Evolutionary conservation across 768 basidiomycete genomes (phyloP).

Genomic region (Epithele typhae): DNA sequence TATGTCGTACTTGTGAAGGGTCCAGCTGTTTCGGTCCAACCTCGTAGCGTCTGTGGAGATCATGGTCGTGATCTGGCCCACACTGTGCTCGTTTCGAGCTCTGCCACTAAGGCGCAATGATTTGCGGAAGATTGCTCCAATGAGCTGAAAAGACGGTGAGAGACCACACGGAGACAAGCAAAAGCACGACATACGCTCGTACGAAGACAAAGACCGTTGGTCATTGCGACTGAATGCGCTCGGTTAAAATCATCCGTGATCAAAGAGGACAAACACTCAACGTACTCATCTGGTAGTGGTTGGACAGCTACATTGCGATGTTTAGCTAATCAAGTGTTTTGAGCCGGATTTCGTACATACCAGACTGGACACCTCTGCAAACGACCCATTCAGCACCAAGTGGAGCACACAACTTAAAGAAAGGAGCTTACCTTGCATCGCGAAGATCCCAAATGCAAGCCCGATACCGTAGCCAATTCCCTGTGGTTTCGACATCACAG

Average conservation of each 20-base stretch:
- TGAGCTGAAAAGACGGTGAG: constrained; percentile 22
- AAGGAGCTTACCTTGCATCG: constrained; percentile 50
- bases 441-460: constrained; percentile 51
- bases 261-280: not conserved
- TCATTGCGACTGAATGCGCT: constrained; percentile 36
- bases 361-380: constrained; percentile 32
- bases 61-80: constrained; percentile 67
- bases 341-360: too few relatives aligned
- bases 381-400: not conserved
- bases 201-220: constrained; percentile 43
- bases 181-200: constrained; percentile 34
- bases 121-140: constrained; percentile 57
- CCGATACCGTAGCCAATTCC: constrained; percentile 62
- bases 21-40: constrained; percentile 45
- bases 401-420: not conserved
- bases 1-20: constrained; percentile 26
- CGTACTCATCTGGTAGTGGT: constrained; percentile 41
- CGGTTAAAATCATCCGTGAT: not conserved
- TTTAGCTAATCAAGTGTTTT: too few relatives aligned
- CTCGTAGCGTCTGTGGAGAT: constrained; percentile 60
- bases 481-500: constrained; percentile 32
- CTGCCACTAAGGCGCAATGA: constrained; percentile 62
- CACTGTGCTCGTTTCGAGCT: constrained; percentile 52
- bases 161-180: not conserved
- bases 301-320: constrained; percentile 13